These are phyloP conservation scores for Ogataea nakhonphanomensis DNA, from an alignment of 805 yeast species.

Conservation along the genomic window DNA sequence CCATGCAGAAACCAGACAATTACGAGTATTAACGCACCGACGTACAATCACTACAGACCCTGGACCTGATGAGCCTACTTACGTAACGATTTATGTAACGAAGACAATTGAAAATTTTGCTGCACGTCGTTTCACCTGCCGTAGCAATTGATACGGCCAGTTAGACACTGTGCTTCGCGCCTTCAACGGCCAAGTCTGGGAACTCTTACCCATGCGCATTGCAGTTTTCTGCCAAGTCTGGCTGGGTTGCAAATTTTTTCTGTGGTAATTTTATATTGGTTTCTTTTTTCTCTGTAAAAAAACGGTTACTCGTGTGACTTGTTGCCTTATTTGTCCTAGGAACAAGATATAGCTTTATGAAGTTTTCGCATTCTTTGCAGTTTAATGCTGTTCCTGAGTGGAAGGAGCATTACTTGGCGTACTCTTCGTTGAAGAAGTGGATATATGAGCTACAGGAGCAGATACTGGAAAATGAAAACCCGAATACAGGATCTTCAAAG, in stretches of 20 bases:
- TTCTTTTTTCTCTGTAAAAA: constrained; percentile 24
- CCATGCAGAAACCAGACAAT: constrained; percentile 6
- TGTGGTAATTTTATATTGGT: background rate
- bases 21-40: constrained; percentile 5
- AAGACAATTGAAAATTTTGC: no score
- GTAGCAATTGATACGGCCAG: no score
- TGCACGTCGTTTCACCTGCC: no score
- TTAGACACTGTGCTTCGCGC: no score
- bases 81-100: constrained; percentile 7
- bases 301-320: constrained; percentile 17
- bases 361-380: constrained; percentile 47
- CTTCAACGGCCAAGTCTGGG: no score
- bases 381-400: constrained; percentile 55
- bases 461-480: constrained; percentile 14
- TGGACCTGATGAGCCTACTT: background rate
- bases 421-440: constrained; percentile 50
- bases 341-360: constrained; percentile 32
- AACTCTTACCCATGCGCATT: no score
- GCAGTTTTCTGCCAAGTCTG: no score
- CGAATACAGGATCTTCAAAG: constrained; percentile 18
- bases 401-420: constrained; percentile 44
- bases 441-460: constrained; percentile 52
- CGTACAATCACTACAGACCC: no score
- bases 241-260: no score
- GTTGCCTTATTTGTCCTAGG: constrained; percentile 4